These are phyloP conservation scores for Cladosporium sp. DNA, from an alignment of 2,329 filamentous ascomycete genomes.

Conservation along the genomic window DNA sequence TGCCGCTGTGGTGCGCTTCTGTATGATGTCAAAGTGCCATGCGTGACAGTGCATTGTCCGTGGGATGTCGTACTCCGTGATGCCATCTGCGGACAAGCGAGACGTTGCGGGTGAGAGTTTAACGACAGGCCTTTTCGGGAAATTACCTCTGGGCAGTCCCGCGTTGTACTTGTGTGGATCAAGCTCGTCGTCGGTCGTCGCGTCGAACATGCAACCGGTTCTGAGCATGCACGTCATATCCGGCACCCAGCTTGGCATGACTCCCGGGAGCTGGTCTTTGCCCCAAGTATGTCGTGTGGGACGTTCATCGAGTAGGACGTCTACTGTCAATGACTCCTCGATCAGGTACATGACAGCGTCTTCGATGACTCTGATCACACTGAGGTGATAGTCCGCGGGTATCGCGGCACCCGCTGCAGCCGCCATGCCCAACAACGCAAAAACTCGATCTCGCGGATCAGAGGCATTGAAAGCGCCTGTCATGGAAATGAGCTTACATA, in stretches of 20 bases:
- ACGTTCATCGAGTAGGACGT: conserved; percentile 18
- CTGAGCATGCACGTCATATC: conserved; percentile 15
- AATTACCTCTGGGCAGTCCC: conserved; percentile 4
- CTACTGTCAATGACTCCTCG: conserved; percentile 6
- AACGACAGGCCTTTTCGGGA: not conserved
- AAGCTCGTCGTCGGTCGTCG: not conserved
- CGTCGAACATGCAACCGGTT: not conserved
- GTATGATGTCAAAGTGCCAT: conserved; percentile 13
- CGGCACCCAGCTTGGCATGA: conserved; percentile 14
- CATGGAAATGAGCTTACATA: conserved; percentile 14
- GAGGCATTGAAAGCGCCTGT: conserved; percentile 17
- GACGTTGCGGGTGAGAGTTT: not conserved
- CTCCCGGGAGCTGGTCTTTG: not conserved
- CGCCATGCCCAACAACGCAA: conserved; percentile 18
- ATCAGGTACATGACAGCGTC: conserved; percentile 21
- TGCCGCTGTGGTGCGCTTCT: conserved; percentile 12
- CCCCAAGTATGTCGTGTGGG: conserved; percentile 9
- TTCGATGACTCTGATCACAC: conserved; percentile 18
- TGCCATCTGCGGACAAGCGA: not conserved
- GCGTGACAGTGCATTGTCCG: conserved; percentile 14
- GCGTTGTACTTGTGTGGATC: conserved; percentile 15
- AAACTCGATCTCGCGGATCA: conserved; percentile 20
- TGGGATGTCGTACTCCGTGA: conserved; percentile 9
- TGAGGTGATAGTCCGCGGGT: conserved; percentile 17
- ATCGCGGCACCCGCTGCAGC: conserved; percentile 2